Evolutionary conservation across 495 filamentous ascomycete genomes (phyloP).

Genomic region (Annulohypoxylon bovei): DNA sequence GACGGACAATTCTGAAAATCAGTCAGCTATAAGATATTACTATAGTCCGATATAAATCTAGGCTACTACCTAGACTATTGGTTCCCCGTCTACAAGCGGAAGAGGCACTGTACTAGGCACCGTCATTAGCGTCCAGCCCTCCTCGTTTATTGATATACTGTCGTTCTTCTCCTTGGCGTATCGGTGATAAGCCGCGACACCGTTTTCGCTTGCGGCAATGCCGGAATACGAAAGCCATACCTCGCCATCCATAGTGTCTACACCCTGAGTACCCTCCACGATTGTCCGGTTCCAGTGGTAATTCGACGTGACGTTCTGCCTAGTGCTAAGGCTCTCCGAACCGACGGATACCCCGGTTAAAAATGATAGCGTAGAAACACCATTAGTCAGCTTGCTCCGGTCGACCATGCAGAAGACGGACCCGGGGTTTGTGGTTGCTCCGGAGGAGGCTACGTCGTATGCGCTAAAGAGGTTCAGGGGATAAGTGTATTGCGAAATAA

Average conservation of each 20-base stretch:
- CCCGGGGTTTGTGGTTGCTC: conserved; percentile 41
- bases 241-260: conserved; percentile 43
- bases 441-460: conserved; percentile 38
- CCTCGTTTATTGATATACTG: conserved; percentile 21
- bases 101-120: conserved; percentile 36
- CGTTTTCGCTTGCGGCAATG: neutral
- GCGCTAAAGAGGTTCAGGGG: conserved; percentile 46
- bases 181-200: conserved; percentile 25
- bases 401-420: conserved; percentile 43
- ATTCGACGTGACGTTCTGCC: conserved; percentile 43
- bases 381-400: conserved; percentile 37
- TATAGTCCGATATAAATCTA: no score
- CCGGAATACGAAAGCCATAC: conserved; percentile 40
- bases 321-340: conserved; percentile 24
- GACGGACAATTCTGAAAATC: no score
- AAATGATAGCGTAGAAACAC: conserved; percentile 36
- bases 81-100: conserved; percentile 29
- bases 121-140: conserved; percentile 27
- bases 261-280: conserved; percentile 32
- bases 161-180: conserved; percentile 44
- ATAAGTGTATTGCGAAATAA: conserved; percentile 46
- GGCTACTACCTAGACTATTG: neutral
- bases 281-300: conserved; percentile 47
- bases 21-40: neutral
- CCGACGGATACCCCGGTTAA: conserved; percentile 30